A percentile compares a stretch with the other conserved stretches of the same genome.
These are phyloP conservation scores for Thraustotheca clavata DNA, from an alignment of 352 stramenopile genomes.

Conservation along the genomic window DNA sequence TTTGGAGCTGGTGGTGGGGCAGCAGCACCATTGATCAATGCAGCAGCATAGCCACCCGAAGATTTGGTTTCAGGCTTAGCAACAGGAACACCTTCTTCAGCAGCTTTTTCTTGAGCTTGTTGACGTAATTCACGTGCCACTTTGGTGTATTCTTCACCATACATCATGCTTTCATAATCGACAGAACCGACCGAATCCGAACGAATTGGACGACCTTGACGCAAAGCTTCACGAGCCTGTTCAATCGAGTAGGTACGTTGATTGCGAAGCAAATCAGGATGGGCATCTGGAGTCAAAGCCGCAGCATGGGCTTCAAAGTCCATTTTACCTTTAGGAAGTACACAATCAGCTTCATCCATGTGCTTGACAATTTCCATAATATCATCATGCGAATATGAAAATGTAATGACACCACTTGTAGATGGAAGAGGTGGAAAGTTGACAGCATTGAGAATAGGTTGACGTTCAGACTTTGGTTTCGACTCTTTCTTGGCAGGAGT, in stretches of 20 bases:
- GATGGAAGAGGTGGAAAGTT: conserved; percentile 77
- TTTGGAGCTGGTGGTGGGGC: conserved; percentile 7
- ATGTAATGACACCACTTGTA: conserved; percentile 39
- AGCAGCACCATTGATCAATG: conserved; percentile 58
- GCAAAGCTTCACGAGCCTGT: conserved; percentile 83
- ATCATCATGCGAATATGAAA: conserved; percentile 82
- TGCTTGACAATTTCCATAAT: conserved; percentile 89
- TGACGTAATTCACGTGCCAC: conserved; percentile 64
- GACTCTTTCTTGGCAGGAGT: conserved; percentile 16
- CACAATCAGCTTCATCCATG: conserved; percentile 83
- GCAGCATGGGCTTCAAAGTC: conserved; percentile 71
- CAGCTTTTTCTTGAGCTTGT: conserved; percentile 25
- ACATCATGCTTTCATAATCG: conserved; percentile 87
- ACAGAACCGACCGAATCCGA: conserved; percentile 82
- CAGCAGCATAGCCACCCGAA: conserved; percentile 47
- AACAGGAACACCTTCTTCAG: conserved; percentile 1
- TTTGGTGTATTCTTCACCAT: conserved; percentile 85
- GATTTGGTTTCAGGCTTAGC: conserved; percentile 23
- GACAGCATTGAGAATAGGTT: conserved; percentile 68
- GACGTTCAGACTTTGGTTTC: conserved; percentile 49
- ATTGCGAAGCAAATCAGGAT: conserved; percentile 83
- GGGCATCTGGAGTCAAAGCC: conserved; percentile 62
- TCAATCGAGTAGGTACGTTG: conserved; percentile 91
- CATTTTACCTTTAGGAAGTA: conserved; percentile 61
- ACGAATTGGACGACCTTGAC: conserved; percentile 80